Evolutionary conservation across 352 stramenopile genomes (phyloP).

Genomic region (Globisporangium solare): DNA sequence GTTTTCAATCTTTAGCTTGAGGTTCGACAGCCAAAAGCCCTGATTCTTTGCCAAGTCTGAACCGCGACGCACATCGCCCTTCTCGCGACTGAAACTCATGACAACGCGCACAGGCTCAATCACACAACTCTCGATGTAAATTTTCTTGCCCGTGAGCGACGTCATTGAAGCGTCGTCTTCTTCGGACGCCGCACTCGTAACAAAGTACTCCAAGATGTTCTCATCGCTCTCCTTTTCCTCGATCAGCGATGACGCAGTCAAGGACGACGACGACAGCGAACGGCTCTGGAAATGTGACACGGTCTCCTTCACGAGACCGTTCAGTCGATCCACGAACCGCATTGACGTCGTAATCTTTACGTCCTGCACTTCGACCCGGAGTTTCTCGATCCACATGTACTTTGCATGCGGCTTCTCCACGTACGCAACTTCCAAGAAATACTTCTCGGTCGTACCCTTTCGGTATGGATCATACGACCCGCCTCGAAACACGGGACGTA

Average conservation of each 20-base stretch:
- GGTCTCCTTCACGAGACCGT: constrained; percentile 54
- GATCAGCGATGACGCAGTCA: constrained; percentile 21
- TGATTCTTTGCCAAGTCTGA: constrained; percentile 14
- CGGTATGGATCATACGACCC: constrained; percentile 15
- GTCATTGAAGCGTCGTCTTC: constrained; percentile 56
- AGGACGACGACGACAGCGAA: constrained; percentile 45
- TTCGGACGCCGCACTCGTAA: constrained; percentile 25
- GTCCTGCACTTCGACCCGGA: constrained; percentile 60
- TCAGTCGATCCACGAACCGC: constrained; percentile 72
- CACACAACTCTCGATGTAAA: constrained; percentile 67
- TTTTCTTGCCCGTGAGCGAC: constrained; percentile 69
- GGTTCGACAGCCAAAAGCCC: constrained; percentile 74
- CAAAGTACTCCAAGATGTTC: constrained; percentile 72
- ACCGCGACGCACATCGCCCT: constrained; percentile 36
- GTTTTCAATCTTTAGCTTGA: constrained; percentile 86
- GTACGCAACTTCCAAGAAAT: constrained; percentile 70
- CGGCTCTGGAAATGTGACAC: constrained; percentile 63
- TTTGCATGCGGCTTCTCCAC: constrained; percentile 64
- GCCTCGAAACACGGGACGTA: constrained; percentile 41
- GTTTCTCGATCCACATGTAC: constrained; percentile 62
- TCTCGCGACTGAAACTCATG: constrained; percentile 75
- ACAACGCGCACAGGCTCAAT: constrained; percentile 70
- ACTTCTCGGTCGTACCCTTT: constrained; percentile 22
- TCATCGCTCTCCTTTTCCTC: constrained; percentile 28
- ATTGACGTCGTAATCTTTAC: constrained; percentile 73